phyloP scores from a whole-genome alignment of 1,284 basidiomycete genomes.

The Papiliotrema laurentii region DNA sequence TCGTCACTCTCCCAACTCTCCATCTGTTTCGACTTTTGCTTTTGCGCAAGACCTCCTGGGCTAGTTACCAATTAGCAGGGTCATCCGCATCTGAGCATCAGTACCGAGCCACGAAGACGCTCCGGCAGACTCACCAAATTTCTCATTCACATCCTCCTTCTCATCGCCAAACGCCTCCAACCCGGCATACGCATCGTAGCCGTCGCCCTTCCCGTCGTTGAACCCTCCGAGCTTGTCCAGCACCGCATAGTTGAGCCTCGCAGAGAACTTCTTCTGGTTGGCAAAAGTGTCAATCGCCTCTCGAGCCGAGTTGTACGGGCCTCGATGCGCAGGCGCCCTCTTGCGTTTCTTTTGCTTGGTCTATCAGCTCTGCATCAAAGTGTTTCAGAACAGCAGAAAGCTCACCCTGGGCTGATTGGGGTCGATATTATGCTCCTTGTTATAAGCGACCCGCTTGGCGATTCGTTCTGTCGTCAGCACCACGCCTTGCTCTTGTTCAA shows the following conservation, averaged over 20 bases:
- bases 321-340: conserved; percentile 13
- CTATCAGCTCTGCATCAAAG: conserved; percentile 8
- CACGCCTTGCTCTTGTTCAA: conserved; percentile 1
- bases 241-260: conserved; percentile 36
- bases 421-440: conserved; percentile 27
- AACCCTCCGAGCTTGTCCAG: conserved; percentile 24
- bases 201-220: conserved; percentile 7
- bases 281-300: conserved; percentile 36
- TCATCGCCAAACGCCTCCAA: conserved; percentile 25
- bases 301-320: conserved; percentile 27
- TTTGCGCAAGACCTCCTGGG: no score
- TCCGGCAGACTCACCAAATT: no score
- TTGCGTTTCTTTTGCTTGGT: conserved; percentile 20
- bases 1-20: no score
- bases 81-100: background rate
- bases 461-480: conserved; percentile 28
- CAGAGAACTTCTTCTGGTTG: conserved; percentile 36
- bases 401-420: conserved; percentile 27
- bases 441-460: conserved; percentile 25
- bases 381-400: background rate
- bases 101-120: no score
- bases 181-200: conserved; percentile 10
- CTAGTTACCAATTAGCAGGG: background rate
- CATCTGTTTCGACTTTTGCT: no score
- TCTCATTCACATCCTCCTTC: conserved; percentile 13